Percentiles rank a stretch among this genome's conserved stretches.
Conservation (phyloP, 768 basidiomycete species). For the Cantharellus anzutake region DNA sequence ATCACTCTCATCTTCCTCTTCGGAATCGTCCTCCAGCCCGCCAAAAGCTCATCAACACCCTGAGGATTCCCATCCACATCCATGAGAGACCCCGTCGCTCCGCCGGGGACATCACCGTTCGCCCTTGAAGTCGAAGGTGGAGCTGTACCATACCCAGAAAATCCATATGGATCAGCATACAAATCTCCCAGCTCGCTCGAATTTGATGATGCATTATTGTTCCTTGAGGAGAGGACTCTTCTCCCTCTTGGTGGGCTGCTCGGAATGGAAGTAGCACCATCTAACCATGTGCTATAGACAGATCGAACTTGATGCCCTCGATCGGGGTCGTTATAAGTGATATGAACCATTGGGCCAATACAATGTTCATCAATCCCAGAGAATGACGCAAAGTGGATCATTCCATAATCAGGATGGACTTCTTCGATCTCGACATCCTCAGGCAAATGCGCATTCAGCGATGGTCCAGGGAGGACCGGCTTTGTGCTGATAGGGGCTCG, state of each 20-base stretch:
- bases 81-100: too few relatives aligned
- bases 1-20: too few relatives aligned
- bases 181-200: too few relatives aligned
- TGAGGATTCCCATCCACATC: background rate
- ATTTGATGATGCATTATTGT: too few relatives aligned
- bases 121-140: too few relatives aligned
- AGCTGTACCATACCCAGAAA: too few relatives aligned
- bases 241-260: too few relatives aligned
- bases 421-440: constrained; percentile 32
- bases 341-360: background rate
- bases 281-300: background rate
- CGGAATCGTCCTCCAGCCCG: background rate
- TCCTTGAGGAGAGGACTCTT: too few relatives aligned
- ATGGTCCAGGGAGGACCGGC: constrained; percentile 28
- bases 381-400: background rate
- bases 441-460: constrained; percentile 44
- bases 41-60: background rate
- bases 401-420: constrained; percentile 19
- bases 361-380: background rate
- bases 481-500: too few relatives aligned
- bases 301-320: background rate
- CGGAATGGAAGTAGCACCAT: background rate
- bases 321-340: background rate
- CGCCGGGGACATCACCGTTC: too few relatives aligned
- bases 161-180: too few relatives aligned